phyloP scores from a whole-genome alignment of 2,329 filamentous ascomycete genomes.

The Intubia oerlemansii region DNA sequence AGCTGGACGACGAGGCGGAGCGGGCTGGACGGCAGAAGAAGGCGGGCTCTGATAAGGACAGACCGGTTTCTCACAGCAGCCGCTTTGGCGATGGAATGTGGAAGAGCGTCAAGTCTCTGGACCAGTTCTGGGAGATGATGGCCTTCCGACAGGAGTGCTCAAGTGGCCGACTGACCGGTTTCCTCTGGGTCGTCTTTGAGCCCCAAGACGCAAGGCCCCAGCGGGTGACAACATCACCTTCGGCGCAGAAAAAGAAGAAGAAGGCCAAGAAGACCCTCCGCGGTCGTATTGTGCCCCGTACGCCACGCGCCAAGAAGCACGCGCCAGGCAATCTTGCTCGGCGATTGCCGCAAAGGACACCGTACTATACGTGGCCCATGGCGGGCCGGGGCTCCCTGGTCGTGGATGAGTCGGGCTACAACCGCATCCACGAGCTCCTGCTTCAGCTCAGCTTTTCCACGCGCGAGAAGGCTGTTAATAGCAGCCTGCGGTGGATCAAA shows the following conservation, averaged over 20 bases:
- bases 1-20: constrained; percentile 66
- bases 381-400: constrained; percentile 40
- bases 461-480: constrained; percentile 36
- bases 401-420: constrained; percentile 42
- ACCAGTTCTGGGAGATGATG: constrained; percentile 99
- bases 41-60: background rate
- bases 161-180: constrained; percentile 76
- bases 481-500: constrained; percentile 47
- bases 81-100: constrained; percentile 38
- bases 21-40: constrained; percentile 22
- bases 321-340: too few relatives aligned
- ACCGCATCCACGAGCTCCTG: constrained; percentile 45
- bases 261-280: constrained; percentile 4
- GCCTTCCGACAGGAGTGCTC: constrained; percentile 90
- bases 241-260: background rate
- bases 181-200: constrained; percentile 81
- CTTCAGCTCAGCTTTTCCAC: constrained; percentile 55
- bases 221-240: too few relatives aligned
- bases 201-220: constrained; percentile 12
- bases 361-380: constrained; percentile 44
- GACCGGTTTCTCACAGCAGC: too few relatives aligned
- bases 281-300: constrained; percentile 40
- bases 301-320: constrained; percentile 40
- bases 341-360: constrained; percentile 25
- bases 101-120: constrained; percentile 63